Conservation (phyloP, 2,329 filamentous ascomycete species). For the Colletotrichum chrysophilum region DNA sequence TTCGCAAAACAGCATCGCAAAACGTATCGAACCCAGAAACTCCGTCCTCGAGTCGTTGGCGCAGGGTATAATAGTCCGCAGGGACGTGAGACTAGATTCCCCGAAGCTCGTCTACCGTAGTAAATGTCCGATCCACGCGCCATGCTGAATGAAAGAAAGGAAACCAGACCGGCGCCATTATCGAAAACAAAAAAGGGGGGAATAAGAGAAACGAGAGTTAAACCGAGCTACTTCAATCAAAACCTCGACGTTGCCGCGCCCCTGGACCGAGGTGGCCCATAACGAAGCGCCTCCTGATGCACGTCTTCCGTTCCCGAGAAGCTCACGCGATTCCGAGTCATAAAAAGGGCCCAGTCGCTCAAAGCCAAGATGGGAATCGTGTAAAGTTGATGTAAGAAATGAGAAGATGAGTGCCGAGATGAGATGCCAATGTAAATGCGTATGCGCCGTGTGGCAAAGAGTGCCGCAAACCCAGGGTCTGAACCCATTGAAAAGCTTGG, state of each 20-base stretch:
- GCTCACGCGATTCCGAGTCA: not conserved
- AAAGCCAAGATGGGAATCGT: not conserved
- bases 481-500: not conserved
- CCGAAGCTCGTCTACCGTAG: conserved; percentile 13
- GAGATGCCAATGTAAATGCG: conserved; percentile 18
- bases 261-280: not conserved
- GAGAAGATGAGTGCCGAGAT: not conserved
- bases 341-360: not conserved
- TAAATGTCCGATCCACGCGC: conserved; percentile 21
- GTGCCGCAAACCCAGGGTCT: not conserved
- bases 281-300: not conserved
- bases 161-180: not conserved
- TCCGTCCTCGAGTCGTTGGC: conserved; percentile 12
- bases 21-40: conserved; percentile 17
- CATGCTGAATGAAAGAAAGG: conserved; percentile 22
- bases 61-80: conserved; percentile 13
- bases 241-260: not conserved
- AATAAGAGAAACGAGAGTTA: not conserved
- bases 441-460: not conserved
- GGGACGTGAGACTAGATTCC: conserved; percentile 6
- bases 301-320: not conserved
- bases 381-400: not conserved
- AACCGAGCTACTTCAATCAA: not conserved
- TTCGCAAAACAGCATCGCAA: conserved; percentile 8
- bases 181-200: not conserved